phyloP scores from a whole-genome alignment of 176 grass and related monocot species.

The Cocos nucifera region DNA sequence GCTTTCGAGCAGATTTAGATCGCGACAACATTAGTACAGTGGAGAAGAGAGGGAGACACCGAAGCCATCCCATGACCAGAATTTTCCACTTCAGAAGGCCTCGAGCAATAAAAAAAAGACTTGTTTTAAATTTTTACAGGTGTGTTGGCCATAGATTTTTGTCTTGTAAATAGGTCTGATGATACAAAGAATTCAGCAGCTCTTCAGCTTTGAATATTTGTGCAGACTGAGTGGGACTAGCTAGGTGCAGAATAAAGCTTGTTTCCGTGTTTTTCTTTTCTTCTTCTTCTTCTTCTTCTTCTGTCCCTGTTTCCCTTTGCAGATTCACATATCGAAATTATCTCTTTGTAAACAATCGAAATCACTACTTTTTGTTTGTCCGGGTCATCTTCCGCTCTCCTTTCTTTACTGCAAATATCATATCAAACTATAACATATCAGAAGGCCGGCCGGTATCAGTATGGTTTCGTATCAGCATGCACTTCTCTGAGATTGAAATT shows the following conservation, averaged over 20 bases:
- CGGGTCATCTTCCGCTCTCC: neutral
- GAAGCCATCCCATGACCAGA: neutral
- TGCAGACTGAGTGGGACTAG: neutral
- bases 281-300: neutral
- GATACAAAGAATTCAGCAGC: neutral
- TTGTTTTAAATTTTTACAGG: neutral
- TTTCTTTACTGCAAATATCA: neutral
- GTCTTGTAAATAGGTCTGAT: neutral
- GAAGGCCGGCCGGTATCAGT: too few species aligned
- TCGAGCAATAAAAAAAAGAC: neutral
- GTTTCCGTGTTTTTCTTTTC: neutral
- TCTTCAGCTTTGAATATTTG: neutral
- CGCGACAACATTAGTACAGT: neutral
- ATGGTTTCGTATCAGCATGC: too few species aligned
- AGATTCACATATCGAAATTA: neutral
- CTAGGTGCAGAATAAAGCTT: neutral
- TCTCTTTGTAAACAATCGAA: neutral
- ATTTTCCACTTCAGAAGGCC: neutral
- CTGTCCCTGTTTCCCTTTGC: neutral
- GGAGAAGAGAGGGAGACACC: conserved; percentile 3
- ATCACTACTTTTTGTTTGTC: neutral
- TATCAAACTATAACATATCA: neutral
- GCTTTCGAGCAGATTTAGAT: conserved; percentile 59
- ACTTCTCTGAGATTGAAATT: neutral
- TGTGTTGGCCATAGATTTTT: neutral